phyloP scores from a whole-genome alignment of 2,329 filamentous ascomycete genomes.

The Coniochaeta ligniaria region DNA sequence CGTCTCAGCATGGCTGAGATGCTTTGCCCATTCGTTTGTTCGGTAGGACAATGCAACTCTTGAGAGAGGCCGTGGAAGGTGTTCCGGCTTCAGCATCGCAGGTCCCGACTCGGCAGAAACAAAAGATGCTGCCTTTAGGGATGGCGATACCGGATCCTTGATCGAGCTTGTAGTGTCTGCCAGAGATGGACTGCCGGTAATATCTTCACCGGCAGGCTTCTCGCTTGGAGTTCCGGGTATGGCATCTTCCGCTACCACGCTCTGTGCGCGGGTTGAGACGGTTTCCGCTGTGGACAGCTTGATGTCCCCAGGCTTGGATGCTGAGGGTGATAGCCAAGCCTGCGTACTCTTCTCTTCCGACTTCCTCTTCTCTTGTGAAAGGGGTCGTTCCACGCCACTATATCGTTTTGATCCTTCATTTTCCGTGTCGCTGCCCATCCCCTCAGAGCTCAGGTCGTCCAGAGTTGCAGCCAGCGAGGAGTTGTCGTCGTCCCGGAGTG shows the following conservation, averaged over 20 bases:
- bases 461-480: constrained; percentile 52
- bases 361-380: constrained; percentile 5
- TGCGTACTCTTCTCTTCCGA: constrained; percentile 3
- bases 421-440: constrained; percentile 15
- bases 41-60: constrained; percentile 75
- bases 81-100: constrained; percentile 48
- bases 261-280: background rate
- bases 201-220: background rate
- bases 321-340: constrained; percentile 2
- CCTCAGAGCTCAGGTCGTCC: constrained; percentile 42
- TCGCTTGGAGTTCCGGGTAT: background rate
- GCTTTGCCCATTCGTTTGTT: constrained; percentile 95
- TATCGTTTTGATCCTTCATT: constrained; percentile 16
- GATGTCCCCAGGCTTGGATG: constrained; percentile 3
- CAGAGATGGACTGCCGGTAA: background rate
- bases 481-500: constrained; percentile 30
- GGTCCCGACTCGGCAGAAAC: constrained; percentile 34
- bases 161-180: constrained; percentile 12
- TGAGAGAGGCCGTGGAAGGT: constrained; percentile 64
- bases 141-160: constrained; percentile 5
- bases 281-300: background rate
- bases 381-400: constrained; percentile 20
- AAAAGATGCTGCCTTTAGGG: constrained; percentile 30
- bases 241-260: background rate
- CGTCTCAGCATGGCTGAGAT: constrained; percentile 68